Conservation (phyloP, 2,329 filamentous ascomycete species). For the Fusarium palustre region DNA sequence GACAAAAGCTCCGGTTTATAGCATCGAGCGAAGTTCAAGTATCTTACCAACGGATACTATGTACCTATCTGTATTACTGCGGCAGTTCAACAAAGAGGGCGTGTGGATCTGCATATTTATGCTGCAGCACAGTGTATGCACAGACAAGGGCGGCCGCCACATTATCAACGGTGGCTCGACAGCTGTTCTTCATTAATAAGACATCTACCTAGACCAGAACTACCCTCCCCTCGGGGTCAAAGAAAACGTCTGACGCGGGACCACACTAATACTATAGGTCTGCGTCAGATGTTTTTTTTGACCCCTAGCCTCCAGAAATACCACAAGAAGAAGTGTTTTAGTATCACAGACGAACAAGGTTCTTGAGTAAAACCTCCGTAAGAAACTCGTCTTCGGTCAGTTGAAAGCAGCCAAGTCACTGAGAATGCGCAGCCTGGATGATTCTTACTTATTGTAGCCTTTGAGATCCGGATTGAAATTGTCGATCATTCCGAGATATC, state of each 20-base stretch:
- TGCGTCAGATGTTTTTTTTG: no score
- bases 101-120: neutral
- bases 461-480: constrained; percentile 11
- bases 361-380: neutral
- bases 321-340: neutral
- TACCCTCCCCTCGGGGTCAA: no score
- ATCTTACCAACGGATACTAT: neutral
- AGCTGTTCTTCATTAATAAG: neutral
- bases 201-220: neutral
- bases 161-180: neutral
- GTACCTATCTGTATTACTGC: no score
- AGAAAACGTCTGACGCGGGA: no score
- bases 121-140: no score
- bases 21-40: neutral
- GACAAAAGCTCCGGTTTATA: constrained; percentile 20
- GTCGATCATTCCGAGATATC: constrained; percentile 19
- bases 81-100: neutral
- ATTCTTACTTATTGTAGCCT: constrained; percentile 15
- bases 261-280: no score
- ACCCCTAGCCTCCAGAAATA: no score
- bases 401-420: neutral
- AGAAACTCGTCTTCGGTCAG: neutral
- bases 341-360: neutral
- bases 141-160: neutral
- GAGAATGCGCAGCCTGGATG: constrained; percentile 1